Conservation (phyloP, 306 rosid species). For the Erythrophleum fordii region DNA sequence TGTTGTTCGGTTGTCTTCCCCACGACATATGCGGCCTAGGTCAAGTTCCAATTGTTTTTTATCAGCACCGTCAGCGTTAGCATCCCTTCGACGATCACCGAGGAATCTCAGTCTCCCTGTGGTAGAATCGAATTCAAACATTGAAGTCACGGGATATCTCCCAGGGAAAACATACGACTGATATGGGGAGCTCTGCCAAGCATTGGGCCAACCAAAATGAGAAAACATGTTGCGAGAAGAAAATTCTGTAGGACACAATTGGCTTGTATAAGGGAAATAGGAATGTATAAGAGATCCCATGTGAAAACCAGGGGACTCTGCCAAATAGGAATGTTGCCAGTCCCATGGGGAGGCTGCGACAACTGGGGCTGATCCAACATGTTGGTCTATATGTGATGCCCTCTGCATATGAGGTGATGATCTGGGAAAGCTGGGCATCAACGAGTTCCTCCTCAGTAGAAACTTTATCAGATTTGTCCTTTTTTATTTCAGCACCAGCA, state of each 20-base stretch:
- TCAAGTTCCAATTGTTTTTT: slow-evolving; percentile 83
- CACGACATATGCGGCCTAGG: slow-evolving; percentile 63
- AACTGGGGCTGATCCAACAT: slow-evolving; percentile 85
- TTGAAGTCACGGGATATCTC: slow-evolving; percentile 63
- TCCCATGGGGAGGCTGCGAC: slow-evolving; percentile 81
- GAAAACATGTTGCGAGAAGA: slow-evolving; percentile 64
- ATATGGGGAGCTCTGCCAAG: slow-evolving; percentile 64
- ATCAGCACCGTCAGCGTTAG: slow-evolving; percentile 63
- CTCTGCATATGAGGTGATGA: slow-evolving; percentile 62
- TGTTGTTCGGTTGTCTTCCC: slow-evolving; percentile 80
- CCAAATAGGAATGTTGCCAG: slow-evolving; percentile 60
- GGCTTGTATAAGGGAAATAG: slow-evolving; percentile 69
- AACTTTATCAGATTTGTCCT: slow-evolving; percentile 48
- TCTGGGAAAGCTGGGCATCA: slow-evolving; percentile 65
- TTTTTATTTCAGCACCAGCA: slow-evolving; percentile 47
- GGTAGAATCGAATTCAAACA: slow-evolving; percentile 70
- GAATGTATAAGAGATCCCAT: slow-evolving; percentile 71
- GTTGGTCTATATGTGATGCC: slow-evolving; percentile 63
- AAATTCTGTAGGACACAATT: slow-evolving; percentile 60
- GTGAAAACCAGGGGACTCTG: slow-evolving; percentile 73
- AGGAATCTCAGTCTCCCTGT: slow-evolving; percentile 72
- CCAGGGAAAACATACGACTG: slow-evolving; percentile 67
- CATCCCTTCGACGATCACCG: slow-evolving; percentile 74
- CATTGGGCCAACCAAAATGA: slow-evolving; percentile 65
- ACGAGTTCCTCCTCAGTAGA: slow-evolving; percentile 50